Base-by-base conservation (phyloP, 805 yeast species). In the Candida caryicola region DNA sequence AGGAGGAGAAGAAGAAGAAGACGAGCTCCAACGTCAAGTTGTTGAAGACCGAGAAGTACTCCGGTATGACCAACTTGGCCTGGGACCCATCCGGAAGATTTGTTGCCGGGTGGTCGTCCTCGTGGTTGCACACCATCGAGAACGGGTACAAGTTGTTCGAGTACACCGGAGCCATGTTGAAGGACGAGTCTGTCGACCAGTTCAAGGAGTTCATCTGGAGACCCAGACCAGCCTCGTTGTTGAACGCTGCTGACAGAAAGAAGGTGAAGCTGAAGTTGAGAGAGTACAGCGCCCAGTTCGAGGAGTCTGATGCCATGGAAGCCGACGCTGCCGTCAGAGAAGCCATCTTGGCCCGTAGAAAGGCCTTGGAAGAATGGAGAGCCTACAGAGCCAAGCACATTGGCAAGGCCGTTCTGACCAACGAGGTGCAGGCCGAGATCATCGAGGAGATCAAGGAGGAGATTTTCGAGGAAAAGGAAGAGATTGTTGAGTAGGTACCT, bases 61-160 rank as follows among this genome's bases (percentile, higher is more conserved):
- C 77, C 39, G 95, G 96, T 45, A 76, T 89, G 66, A 84, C 95
- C 35, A 85, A 84, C 59, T 57, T 89, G 44, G 72, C 81, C 37
- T 93, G 99, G 99, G 99, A 93, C 64, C 91, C 96, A 41, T 83
- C 95, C 36, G 99, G 99, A 51, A 78, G 98, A 66, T 89, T 74
- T 61, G 71, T 91, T 37, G 83, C 91, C 34, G 86, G 84, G 14
- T 85, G 91, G 87, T 87, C 96, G 5, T 84, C 96, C 15, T 61
- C 77, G 31, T 83, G 95, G 87, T 77, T 84, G 51, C 93, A 85
- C 56, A 76, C 81, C 54, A 74, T 85, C 46, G 96, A 87, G 58
- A 88, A 90, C 55, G 99, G 99, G 47, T 93, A 81, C 77, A 86
- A 79, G 62, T 67, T 93, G 47, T 90, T 74, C 68, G 95, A 89